A percentile compares a stretch with the other conserved stretches of the same genome.
phyloP scores from a whole-genome alignment of 75 land plant species.

The Larix kaempferi region DNA sequence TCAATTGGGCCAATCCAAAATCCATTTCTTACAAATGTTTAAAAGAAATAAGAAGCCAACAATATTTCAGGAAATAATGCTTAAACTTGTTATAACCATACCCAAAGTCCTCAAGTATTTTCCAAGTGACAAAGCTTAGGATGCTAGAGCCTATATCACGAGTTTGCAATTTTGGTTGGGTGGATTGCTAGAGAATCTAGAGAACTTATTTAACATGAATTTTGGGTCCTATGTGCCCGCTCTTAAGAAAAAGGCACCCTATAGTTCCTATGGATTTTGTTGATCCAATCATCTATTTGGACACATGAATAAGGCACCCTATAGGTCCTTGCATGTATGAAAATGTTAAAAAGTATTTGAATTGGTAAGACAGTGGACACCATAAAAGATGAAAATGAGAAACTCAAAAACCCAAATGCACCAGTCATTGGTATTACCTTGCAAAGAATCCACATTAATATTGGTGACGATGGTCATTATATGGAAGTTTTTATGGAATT shows the following conservation, averaged over 20 bases:
- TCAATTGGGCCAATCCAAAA: constrained; percentile 92
- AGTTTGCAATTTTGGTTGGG: constrained; percentile 95
- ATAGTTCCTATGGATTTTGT: constrained; percentile 62
- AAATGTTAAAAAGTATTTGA: constrained; percentile 93
- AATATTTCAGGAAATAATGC: constrained; percentile 83
- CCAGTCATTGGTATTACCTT: constrained; percentile 80
- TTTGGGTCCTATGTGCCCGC: constrained; percentile 82
- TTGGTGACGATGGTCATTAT: constrained; percentile 96
- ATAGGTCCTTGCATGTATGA: constrained; percentile 92
- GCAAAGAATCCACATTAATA: constrained; percentile 95
- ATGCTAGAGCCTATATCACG: constrained; percentile 88
- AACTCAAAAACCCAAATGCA: constrained; percentile 57
- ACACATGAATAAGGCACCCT: constrained; percentile 95
- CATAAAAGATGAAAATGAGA: constrained; percentile 65
- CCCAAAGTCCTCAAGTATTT: constrained; percentile 96
- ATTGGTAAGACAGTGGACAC: constrained; percentile 99
- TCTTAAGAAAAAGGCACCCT: constrained; percentile 49
- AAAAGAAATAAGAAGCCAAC: constrained; percentile 72
- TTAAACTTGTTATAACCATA: constrained; percentile 88
- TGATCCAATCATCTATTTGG: constrained; percentile 84
- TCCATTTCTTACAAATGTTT: constrained; percentile 81
- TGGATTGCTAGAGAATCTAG: constrained; percentile 85
- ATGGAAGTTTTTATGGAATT: constrained; percentile 94
- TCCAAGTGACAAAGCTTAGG: constrained; percentile 93
- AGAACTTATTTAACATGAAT: constrained; percentile 88